Base-by-base conservation (phyloP, 2,329 filamentous ascomycete species). In the Keithomyces neogunnii region DNA sequence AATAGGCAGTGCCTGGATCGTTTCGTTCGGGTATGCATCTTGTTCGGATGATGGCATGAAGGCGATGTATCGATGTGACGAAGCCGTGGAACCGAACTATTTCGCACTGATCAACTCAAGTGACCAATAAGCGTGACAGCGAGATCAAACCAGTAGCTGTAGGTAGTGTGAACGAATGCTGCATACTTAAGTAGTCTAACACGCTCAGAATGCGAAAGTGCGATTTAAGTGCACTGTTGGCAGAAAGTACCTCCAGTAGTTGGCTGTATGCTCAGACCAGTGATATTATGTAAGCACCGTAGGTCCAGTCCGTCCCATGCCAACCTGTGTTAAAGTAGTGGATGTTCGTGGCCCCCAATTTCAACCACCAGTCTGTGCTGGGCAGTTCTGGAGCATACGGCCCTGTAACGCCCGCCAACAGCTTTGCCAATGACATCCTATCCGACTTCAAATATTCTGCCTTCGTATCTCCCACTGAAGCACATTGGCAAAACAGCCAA, bases 1-100 rank as follows among this genome's bases (percentile, higher is more conserved):
- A 63, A 82, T 73, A 62, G 86, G 84, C 67, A 86, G 78, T 62
- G 84, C 80, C 68, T 84, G 82, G 69, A 86, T 79, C 66, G 84
- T 81, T 69, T 85, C 80, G 71, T 80, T 74, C 61, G 81, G 76
- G 65, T 80, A 71, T 63, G 77, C 73, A 73, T 75, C 81, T 81
- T 85, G 74, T 66, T 79, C 73, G 65, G 78, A 73, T 69, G 82
- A 77, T 78, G 82, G 82, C 85, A 88, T 88, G 73, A 76, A 81
- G 69, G 63, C 67, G 66, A 60, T 57, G 59, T 56, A 50, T 48
- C 47, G 47, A 31, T 46, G 52, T 47, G 49, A 45, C 56, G 19
- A 44, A 3, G 5, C 26, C 28, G 38, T 30, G 7, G 28, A 31
- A 42, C 38, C n/a, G 31, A 26, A n/a, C 28, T 38, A 45, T 5